Evolutionary conservation across 306 rosid species (phyloP).

Genomic region (Gillenia trifoliata): DNA sequence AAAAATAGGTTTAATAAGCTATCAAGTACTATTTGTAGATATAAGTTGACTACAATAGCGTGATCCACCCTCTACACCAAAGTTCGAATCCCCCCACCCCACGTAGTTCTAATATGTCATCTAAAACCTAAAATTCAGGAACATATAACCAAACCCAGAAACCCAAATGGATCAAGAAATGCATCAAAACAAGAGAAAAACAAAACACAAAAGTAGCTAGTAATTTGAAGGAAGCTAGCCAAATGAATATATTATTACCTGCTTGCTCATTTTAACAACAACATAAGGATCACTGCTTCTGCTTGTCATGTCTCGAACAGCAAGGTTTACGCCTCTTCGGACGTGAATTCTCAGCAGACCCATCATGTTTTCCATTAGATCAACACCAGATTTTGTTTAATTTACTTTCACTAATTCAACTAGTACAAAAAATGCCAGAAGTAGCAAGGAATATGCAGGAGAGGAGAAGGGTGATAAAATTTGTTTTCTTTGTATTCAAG

Average conservation of each 20-base stretch:
- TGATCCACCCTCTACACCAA: background rate
- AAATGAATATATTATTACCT: slow-evolving; percentile 37
- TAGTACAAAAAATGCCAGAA: background rate
- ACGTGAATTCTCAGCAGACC: slow-evolving; percentile 75
- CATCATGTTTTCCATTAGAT: slow-evolving; percentile 62
- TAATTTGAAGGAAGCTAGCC: background rate
- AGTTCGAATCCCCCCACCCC: background rate
- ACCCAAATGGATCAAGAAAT: background rate
- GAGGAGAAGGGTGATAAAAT: background rate
- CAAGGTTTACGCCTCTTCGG: slow-evolving; percentile 72
- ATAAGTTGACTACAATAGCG: background rate
- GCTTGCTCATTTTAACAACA: slow-evolving; percentile 68
- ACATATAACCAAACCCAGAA: background rate
- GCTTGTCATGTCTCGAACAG: slow-evolving; percentile 60
- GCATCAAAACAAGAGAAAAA: background rate
- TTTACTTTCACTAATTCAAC: background rate
- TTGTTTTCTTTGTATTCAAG: background rate
- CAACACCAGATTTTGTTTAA: background rate
- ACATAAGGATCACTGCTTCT: slow-evolving; percentile 90
- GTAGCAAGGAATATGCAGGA: background rate
- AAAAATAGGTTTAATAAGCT: background rate
- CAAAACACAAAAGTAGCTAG: background rate
- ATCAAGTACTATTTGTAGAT: too few species aligned
- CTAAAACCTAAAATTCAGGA: background rate
- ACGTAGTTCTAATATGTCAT: background rate